phyloP scores from a whole-genome alignment of 495 filamentous ascomycete species.

The Aspergillus coremiiformis region DNA sequence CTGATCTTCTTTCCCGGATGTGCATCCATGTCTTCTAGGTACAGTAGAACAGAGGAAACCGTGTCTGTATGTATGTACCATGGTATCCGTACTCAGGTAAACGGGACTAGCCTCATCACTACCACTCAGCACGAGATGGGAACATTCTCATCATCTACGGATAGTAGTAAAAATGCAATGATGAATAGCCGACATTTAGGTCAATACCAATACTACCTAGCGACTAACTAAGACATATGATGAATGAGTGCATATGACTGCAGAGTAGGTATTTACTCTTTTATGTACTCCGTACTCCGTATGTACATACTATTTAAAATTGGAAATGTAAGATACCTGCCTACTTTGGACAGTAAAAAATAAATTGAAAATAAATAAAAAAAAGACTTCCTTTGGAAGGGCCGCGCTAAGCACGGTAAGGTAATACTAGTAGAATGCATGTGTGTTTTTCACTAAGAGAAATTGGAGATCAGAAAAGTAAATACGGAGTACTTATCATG shows the following conservation, averaged over 20 bases:
- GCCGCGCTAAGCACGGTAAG: not conserved
- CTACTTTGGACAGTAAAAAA: not conserved
- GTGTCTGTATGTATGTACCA: no score
- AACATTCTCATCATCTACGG: no score
- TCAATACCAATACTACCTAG: not conserved
- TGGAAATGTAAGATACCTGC: not conserved
- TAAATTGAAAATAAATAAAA: no score
- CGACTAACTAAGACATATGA: not conserved
- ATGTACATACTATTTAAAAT: not conserved
- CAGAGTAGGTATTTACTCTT: not conserved
- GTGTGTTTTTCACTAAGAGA: not conserved
- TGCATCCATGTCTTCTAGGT: constrained; percentile 23
- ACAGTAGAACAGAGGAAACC: constrained; percentile 15
- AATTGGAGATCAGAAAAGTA: constrained; percentile 6
- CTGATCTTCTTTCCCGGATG: constrained; percentile 33
- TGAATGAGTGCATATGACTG: not conserved
- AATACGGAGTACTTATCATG: constrained; percentile 12
- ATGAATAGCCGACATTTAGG: not conserved
- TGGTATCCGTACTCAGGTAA: constrained; percentile 13
- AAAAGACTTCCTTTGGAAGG: not conserved
- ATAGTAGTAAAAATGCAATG: not conserved
- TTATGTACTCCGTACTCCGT: no score
- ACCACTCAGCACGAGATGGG: not conserved
- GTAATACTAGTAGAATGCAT: not conserved
- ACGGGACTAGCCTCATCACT: not conserved